These are phyloP conservation scores for Xylaria cubensis DNA, from an alignment of 495 filamentous ascomycete genomes.

Conservation along the genomic window DNA sequence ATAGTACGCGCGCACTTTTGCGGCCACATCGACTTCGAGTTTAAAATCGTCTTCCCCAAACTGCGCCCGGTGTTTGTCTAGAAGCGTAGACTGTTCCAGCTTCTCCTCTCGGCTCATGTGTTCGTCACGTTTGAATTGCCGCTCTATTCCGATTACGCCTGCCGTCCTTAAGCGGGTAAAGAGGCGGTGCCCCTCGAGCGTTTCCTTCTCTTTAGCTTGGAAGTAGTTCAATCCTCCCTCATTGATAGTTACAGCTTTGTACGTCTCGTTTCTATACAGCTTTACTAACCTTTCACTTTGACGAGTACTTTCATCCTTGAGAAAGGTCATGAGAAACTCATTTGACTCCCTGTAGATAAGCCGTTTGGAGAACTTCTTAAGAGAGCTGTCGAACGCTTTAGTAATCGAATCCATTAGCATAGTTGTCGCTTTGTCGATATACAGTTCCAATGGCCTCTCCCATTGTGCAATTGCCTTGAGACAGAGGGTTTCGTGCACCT, in stretches of 20 bases:
- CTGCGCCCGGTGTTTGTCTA: slow-evolving; percentile 33
- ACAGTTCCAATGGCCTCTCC: slow-evolving; percentile 34
- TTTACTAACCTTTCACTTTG: slow-evolving; percentile 29
- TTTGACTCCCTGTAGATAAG: slow-evolving; percentile 40
- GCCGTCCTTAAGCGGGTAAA: slow-evolving; percentile 36
- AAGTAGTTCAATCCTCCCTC: slow-evolving; percentile 36
- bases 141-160: slow-evolving; percentile 19
- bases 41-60: slow-evolving; percentile 48
- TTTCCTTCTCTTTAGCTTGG: slow-evolving; percentile 36
- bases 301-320: slow-evolving; percentile 33
- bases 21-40: slow-evolving; percentile 48
- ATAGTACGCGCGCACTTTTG: slow-evolving; percentile 56
- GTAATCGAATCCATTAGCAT: slow-evolving; percentile 32
- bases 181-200: slow-evolving; percentile 41
- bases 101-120: slow-evolving; percentile 45
- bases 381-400: slow-evolving; percentile 34
- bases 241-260: slow-evolving; percentile 45
- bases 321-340: slow-evolving; percentile 38
- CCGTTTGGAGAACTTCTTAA: slow-evolving; percentile 39
- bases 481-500: slow-evolving; percentile 43
- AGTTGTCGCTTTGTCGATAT: slow-evolving; percentile 37
- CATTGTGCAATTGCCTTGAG: slow-evolving; percentile 39
- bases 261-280: slow-evolving; percentile 41
- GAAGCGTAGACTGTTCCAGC: slow-evolving; percentile 21
- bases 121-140: slow-evolving; percentile 33